phyloP scores from a whole-genome alignment of 108 stramenopile species.

The Epithemia pelagica region DNA sequence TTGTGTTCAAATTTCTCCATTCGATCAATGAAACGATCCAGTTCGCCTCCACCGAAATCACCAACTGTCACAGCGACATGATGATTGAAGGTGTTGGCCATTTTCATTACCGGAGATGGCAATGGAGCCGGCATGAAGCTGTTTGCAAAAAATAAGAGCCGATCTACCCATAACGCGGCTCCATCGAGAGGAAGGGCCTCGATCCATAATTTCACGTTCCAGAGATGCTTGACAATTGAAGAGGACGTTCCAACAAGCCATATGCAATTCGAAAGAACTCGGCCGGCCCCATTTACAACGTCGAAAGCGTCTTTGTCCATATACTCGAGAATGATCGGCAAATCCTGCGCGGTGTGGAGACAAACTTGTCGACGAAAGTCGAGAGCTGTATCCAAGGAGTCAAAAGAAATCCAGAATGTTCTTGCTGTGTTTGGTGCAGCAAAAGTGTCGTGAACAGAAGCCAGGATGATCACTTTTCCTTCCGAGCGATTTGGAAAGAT shows the following conservation, averaged over 20 bases:
- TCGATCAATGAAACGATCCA: conserved; percentile 59
- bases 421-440: conserved; percentile 49
- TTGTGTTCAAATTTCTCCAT: conserved; percentile 51
- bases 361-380: conserved; percentile 70
- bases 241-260: conserved; percentile 49
- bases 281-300: conserved; percentile 67
- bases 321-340: conserved; percentile 74
- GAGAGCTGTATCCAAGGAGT: conserved; percentile 57
- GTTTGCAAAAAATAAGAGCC: conserved; percentile 48
- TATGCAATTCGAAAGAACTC: conserved; percentile 59
- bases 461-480: conserved; percentile 81
- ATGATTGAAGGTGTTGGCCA: conserved; percentile 56
- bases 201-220: conserved; percentile 58
- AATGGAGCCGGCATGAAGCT: conserved; percentile 48
- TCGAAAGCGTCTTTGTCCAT: conserved; percentile 80
- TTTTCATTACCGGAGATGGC: conserved; percentile 37
- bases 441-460: conserved; percentile 84
- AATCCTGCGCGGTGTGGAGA: conserved; percentile 60
- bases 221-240: conserved; percentile 49
- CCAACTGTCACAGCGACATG: conserved; percentile 63
- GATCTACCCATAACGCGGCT: conserved; percentile 51
- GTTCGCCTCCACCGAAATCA: conserved; percentile 66
- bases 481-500: conserved; percentile 76
- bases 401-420: conserved; percentile 73
- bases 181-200: conserved; percentile 53